These are phyloP conservation scores for Rhodotorula sp. DNA, from an alignment of 1,284 basidiomycete genomes.

Conservation along the genomic window DNA sequence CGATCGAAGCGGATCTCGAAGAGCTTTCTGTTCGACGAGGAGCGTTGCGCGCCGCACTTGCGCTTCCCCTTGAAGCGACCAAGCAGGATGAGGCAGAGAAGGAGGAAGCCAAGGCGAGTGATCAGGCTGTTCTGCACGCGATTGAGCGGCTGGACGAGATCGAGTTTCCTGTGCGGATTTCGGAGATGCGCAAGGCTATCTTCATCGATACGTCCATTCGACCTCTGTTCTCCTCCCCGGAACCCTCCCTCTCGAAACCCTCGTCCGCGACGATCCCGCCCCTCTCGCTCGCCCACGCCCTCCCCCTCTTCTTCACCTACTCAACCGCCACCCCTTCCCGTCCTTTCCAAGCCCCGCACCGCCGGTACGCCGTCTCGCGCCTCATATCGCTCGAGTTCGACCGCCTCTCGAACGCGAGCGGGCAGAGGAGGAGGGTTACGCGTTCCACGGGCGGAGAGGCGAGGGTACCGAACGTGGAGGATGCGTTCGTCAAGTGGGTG, in stretches of 20 bases:
- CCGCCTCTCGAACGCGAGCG: background rate
- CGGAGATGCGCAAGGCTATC: background rate
- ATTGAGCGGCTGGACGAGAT: slow-evolving; percentile 30
- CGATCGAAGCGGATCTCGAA: slow-evolving; percentile 19
- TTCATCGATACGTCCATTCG: background rate
- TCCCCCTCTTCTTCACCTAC: slow-evolving; percentile 37
- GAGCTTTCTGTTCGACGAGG: slow-evolving; percentile 15
- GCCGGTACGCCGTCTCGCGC: slow-evolving; percentile 26
- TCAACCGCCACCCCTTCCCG: slow-evolving; percentile 21
- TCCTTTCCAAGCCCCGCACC: slow-evolving; percentile 6
- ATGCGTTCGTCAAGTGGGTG: slow-evolving; percentile 25
- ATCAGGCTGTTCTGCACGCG: background rate
- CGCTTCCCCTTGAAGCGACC: too few species aligned
- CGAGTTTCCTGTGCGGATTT: slow-evolving; percentile 22
- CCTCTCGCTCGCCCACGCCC: slow-evolving; percentile 5
- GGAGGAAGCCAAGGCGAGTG: background rate
- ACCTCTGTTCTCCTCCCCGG: background rate
- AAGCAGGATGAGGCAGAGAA: too few species aligned
- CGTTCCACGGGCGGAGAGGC: background rate
- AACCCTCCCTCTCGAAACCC: background rate
- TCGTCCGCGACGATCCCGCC: background rate
- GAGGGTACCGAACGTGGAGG: background rate
- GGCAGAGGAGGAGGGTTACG: background rate
- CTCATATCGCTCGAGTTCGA: slow-evolving; percentile 31
- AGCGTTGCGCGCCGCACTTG: too few species aligned